These are phyloP conservation scores for Cryptosporidium sp. DNA, from an alignment of 169 alveolate species.

Conservation along the genomic window DNA sequence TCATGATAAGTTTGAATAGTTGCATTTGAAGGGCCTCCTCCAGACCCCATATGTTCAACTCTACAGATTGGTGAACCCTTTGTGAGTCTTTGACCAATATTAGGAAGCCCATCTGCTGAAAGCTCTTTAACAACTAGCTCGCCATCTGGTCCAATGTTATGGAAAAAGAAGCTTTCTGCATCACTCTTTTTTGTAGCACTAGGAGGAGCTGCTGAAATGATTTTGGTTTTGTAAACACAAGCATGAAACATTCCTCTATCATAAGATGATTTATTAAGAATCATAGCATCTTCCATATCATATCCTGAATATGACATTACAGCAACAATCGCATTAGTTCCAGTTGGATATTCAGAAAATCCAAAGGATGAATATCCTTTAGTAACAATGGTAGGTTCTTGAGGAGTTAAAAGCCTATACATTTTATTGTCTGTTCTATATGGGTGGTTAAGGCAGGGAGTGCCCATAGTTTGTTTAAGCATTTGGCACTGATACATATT, in stretches of 20 bases:
- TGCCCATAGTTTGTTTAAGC: constrained; percentile 99
- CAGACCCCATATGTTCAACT: constrained; percentile 77
- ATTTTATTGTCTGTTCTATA: constrained; percentile 96
- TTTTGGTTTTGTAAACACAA: constrained; percentile 94
- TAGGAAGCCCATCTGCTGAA: constrained; percentile 90
- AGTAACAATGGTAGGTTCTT: constrained; percentile 97
- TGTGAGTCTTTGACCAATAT: constrained; percentile 83
- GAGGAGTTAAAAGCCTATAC: constrained; percentile 91
- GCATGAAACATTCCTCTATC: constrained; percentile 99
- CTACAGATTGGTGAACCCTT: constrained; percentile 84
- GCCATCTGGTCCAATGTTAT: constrained; percentile 78
- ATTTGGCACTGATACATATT: constrained; percentile 98
- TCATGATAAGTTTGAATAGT: constrained; percentile 79
- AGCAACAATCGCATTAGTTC: constrained; percentile 99
- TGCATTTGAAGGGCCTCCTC: constrained; percentile 71
- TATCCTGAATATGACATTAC: constrained; percentile 98
- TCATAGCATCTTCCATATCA: constrained; percentile 99
- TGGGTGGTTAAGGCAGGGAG: constrained; percentile 95
- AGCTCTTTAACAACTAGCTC: constrained; percentile 78
- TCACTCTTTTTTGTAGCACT: constrained; percentile 76
- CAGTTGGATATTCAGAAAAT: constrained; percentile 97
- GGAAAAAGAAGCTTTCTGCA: constrained; percentile 76
- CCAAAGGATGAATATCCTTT: constrained; percentile 92
- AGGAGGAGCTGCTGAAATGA: constrained; percentile 82
- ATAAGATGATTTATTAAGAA: constrained; percentile 95